Base-by-base conservation (phyloP, 495 filamentous ascomycete species). In the Penicillium cosmopolitanum region DNA sequence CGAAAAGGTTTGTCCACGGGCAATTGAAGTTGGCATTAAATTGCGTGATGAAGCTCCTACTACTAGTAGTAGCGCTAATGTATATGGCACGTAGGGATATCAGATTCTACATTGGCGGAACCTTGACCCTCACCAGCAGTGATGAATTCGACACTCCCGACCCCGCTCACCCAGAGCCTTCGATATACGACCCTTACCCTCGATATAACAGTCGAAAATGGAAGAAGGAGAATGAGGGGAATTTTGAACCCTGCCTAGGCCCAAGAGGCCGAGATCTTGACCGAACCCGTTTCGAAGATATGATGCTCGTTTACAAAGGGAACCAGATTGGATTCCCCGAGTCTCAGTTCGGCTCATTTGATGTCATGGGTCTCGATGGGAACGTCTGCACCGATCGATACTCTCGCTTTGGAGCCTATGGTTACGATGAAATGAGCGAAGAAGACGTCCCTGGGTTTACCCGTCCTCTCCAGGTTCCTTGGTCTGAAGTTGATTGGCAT, bases 401-500 rank as follows among this genome's bases (percentile, higher is more conserved):
- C 60, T 71, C 73, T 4, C 77, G 83, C n/a, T 82, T 78, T 50
- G 80, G 75, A 2, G 72, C 80, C 0, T 85, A 85, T 60, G 83
- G 83, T 2, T 76, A 72, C 33, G 75, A 71, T 10, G 73, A 80
- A 16, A 70, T 74, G 10, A 55, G 67, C 13, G 51, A 64, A 28
- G 61, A 62, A 5, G 59, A 65, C 15, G 50, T 69, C 7, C 60
- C 61, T 7, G 63, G 61, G n/a, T 63, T 63, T 25, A 51, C 50
- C 8, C 62, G 60, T 11, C 66, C 67, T 10, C 36, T 58, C 0
- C 64, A 63, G 11, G 65, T 87, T n/a, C 71, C 86, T 15, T 95
- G 90, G 90, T 75, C 85, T 28, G 72, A 73, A 0, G 82, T 92
- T 21, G 77, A 84, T 53, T 96, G 92, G 92, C 85, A 87, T 9